Evolutionary conservation across 495 filamentous ascomycete genomes (phyloP).

Genomic region (Symbiotaphrina buchneri): DNA sequence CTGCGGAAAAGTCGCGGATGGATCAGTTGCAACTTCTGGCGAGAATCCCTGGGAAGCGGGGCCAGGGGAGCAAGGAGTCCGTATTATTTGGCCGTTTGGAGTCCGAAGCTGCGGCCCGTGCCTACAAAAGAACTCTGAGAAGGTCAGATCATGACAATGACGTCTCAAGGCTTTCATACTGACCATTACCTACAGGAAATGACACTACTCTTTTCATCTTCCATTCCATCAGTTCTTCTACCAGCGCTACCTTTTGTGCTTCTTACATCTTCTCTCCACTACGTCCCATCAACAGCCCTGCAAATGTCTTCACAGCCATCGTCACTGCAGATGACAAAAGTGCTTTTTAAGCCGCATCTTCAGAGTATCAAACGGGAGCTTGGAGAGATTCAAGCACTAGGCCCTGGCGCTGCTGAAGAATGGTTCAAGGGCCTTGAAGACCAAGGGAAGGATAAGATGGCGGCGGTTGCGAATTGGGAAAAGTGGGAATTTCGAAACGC

Average conservation of each 20-base stretch:
- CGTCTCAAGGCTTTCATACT: constrained; percentile 7
- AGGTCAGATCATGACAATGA: constrained; percentile 19
- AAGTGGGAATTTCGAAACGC: too few species aligned
- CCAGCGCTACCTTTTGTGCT: constrained; percentile 41
- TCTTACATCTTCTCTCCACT: constrained; percentile 29
- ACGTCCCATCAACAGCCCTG: constrained; percentile 26
- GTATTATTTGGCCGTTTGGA: constrained; percentile 41
- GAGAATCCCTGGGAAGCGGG: constrained; percentile 23
- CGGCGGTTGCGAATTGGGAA: constrained; percentile 44
- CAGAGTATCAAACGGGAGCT: constrained; percentile 29
- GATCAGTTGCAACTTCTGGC: constrained; percentile 2
- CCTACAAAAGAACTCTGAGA: constrained; percentile 27
- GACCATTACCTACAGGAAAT: constrained; percentile 26
- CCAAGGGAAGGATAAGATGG: constrained; percentile 29
- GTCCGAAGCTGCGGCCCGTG: constrained; percentile 37
- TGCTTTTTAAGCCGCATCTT: constrained; percentile 35
- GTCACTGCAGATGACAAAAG: constrained; percentile 29
- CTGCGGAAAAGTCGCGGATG: constrained; percentile 17
- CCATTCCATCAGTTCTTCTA: constrained; percentile 30
- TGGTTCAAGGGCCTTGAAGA: constrained; percentile 50
- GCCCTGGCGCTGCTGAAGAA: constrained; percentile 37
- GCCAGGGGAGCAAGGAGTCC: constrained; percentile 26
- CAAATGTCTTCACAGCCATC: constrained; percentile 22
- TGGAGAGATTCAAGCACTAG: constrained; percentile 30
- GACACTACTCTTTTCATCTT: constrained; percentile 32